Percentiles rank a stretch among this genome's conserved stretches.
Conservation (phyloP, 352 stramenopile genomes). For the Sclerospora graminicola region DNA sequence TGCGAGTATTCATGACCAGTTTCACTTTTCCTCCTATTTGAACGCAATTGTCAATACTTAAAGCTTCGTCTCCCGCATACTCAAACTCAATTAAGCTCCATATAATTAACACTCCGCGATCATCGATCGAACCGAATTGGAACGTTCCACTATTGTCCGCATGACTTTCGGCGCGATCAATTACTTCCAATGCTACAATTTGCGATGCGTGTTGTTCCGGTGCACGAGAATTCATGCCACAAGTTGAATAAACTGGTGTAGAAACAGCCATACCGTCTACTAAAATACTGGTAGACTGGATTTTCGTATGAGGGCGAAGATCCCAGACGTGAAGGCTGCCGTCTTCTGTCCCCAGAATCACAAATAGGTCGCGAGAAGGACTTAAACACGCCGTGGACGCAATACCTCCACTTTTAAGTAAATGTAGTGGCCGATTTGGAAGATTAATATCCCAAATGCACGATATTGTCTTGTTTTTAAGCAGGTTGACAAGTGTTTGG, state of each 20-base stretch:
- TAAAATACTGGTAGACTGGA: conserved; percentile 8
- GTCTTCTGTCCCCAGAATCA: conserved; percentile 43
- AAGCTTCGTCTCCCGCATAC: too few relatives aligned
- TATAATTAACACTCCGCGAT: too few relatives aligned
- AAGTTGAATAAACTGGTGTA: conserved; percentile 53
- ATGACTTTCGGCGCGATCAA: conserved; percentile 12
- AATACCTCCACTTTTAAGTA: conserved; percentile 39
- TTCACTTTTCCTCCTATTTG: too few relatives aligned
- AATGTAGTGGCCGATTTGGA: conserved; percentile 25
- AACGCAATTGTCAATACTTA: too few relatives aligned
- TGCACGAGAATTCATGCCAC: too few relatives aligned
- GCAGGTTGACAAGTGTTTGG: not conserved
- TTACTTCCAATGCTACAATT: conserved; percentile 35
- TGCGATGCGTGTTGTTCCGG: conserved; percentile 30
- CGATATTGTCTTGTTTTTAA: conserved; percentile 35
- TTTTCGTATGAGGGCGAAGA: conserved; percentile 24
- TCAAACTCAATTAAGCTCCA: too few relatives aligned
- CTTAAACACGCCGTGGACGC: conserved; percentile 29
- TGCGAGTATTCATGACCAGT: too few relatives aligned
- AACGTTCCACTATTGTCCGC: conserved; percentile 24
- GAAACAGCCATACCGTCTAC: conserved; percentile 22
- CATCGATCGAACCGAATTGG: too few relatives aligned
- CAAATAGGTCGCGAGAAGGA: conserved; percentile 43
- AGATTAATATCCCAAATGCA: conserved; percentile 66
- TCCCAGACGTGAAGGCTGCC: conserved; percentile 64